A percentile compares a stretch with the other conserved stretches of the same genome.
Evolutionary conservation across 192 early-diverging fungal genomes (phyloP).

Genomic region (Rhizoclosmatium globosum): DNA sequence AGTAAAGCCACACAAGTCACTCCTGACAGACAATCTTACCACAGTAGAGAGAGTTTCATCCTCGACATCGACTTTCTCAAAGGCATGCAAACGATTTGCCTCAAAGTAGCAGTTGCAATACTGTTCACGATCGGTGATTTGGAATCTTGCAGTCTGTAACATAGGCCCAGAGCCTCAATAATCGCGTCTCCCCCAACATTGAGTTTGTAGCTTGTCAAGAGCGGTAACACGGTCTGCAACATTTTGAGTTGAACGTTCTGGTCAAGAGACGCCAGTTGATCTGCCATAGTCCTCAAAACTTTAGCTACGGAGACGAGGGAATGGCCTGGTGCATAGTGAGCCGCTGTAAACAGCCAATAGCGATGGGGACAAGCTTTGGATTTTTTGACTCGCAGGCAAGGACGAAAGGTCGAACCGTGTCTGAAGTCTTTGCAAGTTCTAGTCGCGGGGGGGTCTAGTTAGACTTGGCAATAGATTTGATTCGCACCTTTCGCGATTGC

Average conservation of each 20-base stretch:
- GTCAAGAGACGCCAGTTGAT: conserved; percentile 69
- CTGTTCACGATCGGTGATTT: conserved; percentile 82
- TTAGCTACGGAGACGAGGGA: conserved; percentile 62
- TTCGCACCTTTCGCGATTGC: conserved; percentile 6
- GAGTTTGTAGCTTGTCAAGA: conserved; percentile 80
- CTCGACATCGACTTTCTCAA: conserved; percentile 82
- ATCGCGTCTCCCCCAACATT: conserved; percentile 81
- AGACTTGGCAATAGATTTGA: not conserved
- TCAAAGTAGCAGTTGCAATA: conserved; percentile 85
- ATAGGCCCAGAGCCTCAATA: conserved; percentile 84
- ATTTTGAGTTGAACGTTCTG: conserved; percentile 91
- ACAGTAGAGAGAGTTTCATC: conserved; percentile 42
- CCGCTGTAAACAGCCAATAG: conserved; percentile 85
- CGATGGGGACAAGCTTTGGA: conserved; percentile 78
- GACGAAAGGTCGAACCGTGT: conserved; percentile 69
- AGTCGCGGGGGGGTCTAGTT: not conserved
- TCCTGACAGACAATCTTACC: conserved; percentile 6
- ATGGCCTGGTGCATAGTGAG: conserved; percentile 80
- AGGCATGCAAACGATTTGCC: conserved; percentile 86
- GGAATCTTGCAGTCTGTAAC: conserved; percentile 85
- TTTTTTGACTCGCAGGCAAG: conserved; percentile 83
- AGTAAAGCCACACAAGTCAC: conserved; percentile 8
- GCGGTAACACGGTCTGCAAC: conserved; percentile 89
- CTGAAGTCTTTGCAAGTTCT: conserved; percentile 31
- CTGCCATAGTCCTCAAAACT: conserved; percentile 17